A percentile compares a stretch with the other conserved stretches of the same genome.
These are phyloP conservation scores for Colletotrichum sublineola DNA, from an alignment of 2,329 filamentous ascomycete species.

Conservation along the genomic window DNA sequence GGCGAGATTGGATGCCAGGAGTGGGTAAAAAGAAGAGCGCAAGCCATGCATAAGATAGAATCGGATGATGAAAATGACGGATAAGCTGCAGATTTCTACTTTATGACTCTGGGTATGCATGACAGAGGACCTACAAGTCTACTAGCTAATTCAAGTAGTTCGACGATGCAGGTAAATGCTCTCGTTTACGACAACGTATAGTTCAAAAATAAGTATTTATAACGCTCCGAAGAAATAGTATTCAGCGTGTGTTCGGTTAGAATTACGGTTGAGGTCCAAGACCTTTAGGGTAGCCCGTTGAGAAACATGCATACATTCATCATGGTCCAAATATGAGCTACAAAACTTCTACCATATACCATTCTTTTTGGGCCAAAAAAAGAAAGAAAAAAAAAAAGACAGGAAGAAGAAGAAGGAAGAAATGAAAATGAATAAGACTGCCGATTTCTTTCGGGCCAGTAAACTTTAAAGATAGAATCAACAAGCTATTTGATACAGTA, in stretches of 20 bases:
- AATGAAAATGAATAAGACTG: too few species aligned
- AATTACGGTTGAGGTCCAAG: not conserved
- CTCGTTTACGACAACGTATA: not conserved
- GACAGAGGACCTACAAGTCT: not conserved
- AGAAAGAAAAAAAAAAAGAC: too few species aligned
- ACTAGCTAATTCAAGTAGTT: not conserved
- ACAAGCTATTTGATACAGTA: too few species aligned
- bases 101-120: not conserved
- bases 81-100: not conserved
- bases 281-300: not conserved
- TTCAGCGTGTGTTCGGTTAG: not conserved
- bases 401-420: too few species aligned
- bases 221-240: not conserved
- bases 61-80: conserved; percentile 17
- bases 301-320: too few species aligned
- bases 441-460: too few species aligned
- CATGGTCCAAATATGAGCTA: too few species aligned
- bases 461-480: too few species aligned
- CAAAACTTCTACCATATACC: too few species aligned
- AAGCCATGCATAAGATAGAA: conserved; percentile 50
- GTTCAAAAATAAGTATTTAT: not conserved
- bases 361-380: too few species aligned
- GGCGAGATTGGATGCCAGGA: conserved; percentile 55
- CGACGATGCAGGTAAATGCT: not conserved
- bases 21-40: conserved; percentile 54